Conservation (phyloP, 495 filamentous ascomycete genomes). For the Daldinia grandis region DNA sequence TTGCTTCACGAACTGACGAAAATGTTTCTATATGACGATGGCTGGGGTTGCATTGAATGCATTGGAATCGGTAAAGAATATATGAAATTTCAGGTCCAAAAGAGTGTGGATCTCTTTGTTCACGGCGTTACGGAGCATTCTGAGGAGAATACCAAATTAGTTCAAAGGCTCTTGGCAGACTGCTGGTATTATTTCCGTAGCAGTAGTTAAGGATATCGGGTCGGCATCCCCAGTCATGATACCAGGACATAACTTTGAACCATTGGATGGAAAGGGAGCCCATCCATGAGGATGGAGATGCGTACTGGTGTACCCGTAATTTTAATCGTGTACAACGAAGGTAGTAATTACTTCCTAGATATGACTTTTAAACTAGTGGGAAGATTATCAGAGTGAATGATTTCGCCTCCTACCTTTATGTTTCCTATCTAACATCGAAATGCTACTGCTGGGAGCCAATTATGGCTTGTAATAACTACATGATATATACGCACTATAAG, state of each 20-base stretch:
- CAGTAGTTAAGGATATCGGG: conserved; percentile 24
- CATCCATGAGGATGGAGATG: conserved; percentile 13
- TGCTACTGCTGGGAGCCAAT: background rate
- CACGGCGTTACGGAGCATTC: conserved; percentile 33
- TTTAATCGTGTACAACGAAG: conserved; percentile 38
- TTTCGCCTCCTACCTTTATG: background rate
- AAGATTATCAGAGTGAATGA: background rate
- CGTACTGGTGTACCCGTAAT: conserved; percentile 35
- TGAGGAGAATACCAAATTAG: conserved; percentile 30
- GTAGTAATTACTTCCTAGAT: conserved; percentile 10
- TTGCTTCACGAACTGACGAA: conserved; percentile 38
- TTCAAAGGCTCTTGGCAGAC: conserved; percentile 7
- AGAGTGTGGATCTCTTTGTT: conserved; percentile 23
- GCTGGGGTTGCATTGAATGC: conserved; percentile 21
- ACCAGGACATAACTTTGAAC: conserved; percentile 29
- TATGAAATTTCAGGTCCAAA: conserved; percentile 25
- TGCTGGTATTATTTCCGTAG: conserved; percentile 8
- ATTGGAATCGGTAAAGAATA: conserved; percentile 33
- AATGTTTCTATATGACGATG: conserved; percentile 30
- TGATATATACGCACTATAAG: background rate
- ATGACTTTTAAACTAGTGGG: conserved; percentile 9
- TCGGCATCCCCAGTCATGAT: conserved; percentile 25
- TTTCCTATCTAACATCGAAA: background rate
- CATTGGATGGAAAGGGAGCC: conserved; percentile 15
- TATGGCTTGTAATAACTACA: background rate